A percentile compares a stretch with the other conserved stretches of the same genome.
These are phyloP conservation scores for Mediolabrus comicus DNA, from an alignment of 108 stramenopile genomes.

Conservation along the genomic window DNA sequence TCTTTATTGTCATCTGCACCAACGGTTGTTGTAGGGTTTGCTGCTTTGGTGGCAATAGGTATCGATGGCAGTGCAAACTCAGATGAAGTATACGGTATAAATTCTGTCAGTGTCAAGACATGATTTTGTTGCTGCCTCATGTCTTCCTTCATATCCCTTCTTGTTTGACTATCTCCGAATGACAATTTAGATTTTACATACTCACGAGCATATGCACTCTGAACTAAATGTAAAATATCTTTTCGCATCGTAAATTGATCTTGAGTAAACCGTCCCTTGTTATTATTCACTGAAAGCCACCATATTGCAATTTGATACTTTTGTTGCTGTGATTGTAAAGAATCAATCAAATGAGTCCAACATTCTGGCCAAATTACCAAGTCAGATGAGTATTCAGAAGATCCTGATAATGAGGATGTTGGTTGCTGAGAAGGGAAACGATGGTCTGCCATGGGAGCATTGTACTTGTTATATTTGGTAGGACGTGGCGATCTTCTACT, in stretches of 20 bases:
- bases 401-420: neutral
- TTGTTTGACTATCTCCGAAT: neutral
- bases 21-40: neutral
- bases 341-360: slow-evolving; percentile 55
- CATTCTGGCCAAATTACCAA: slow-evolving; percentile 58
- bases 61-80: neutral
- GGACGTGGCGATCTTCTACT: slow-evolving; percentile 4
- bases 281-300: slow-evolving; percentile 63
- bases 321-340: slow-evolving; percentile 5
- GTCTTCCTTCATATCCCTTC: neutral
- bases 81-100: slow-evolving; percentile 32
- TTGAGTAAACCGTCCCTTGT: slow-evolving; percentile 29
- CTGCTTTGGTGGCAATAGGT: neutral
- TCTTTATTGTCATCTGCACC: neutral
- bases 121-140: neutral
- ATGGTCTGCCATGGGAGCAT: slow-evolving; percentile 23
- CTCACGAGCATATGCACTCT: slow-evolving; percentile 50
- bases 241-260: slow-evolving; percentile 16
- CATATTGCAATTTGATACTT: slow-evolving; percentile 50
- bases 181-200: slow-evolving; percentile 23
- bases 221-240: slow-evolving; percentile 57
- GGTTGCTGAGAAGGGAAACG: neutral
- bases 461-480: slow-evolving; percentile 25
- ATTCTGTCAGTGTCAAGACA: slow-evolving; percentile 49
- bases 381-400: slow-evolving; percentile 16